These are phyloP conservation scores for Penicillium arizonense DNA, from an alignment of 495 filamentous ascomycete species.

Conservation along the genomic window DNA sequence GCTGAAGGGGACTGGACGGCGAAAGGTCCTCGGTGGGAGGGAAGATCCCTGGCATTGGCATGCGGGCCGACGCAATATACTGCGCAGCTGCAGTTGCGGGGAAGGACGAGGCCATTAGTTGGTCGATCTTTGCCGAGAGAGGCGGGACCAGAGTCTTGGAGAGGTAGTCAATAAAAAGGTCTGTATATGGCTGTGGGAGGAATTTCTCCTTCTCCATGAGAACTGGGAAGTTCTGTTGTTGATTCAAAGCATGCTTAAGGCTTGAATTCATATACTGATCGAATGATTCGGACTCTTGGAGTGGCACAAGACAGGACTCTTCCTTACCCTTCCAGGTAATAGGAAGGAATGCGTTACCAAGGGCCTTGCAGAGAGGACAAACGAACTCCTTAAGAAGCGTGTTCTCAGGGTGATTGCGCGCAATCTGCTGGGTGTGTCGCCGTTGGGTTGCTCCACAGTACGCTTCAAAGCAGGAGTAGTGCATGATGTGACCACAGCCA, in stretches of 20 bases:
- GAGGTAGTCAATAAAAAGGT: slow-evolving; percentile 64
- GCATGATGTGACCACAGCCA: slow-evolving; percentile 98
- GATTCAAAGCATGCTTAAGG: slow-evolving; percentile 30
- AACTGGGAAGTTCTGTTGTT: slow-evolving; percentile 34
- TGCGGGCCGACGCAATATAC: slow-evolving; percentile 27
- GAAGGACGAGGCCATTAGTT: slow-evolving; percentile 35
- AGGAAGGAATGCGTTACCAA: slow-evolving; percentile 93
- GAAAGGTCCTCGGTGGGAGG: slow-evolving; percentile 35
- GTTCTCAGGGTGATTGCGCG: slow-evolving; percentile 85
- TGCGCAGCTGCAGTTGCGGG: slow-evolving; percentile 25
- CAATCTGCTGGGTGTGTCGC: slow-evolving; percentile 87
- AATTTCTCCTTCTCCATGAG: slow-evolving; percentile 42
- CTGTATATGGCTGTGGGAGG: slow-evolving; percentile 44
- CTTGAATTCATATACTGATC: slow-evolving; percentile 49
- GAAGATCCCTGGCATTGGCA: slow-evolving; percentile 50
- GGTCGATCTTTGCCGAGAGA: slow-evolving; percentile 57
- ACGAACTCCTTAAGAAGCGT: slow-evolving; percentile 80
- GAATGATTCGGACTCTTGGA: slow-evolving; percentile 60
- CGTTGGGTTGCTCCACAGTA: slow-evolving; percentile 80
- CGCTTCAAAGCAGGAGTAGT: slow-evolving; percentile 90
- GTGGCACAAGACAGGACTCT: slow-evolving; percentile 68
- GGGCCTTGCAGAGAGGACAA: slow-evolving; percentile 96
- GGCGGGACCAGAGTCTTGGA: slow-evolving; percentile 57
- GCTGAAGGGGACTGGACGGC: slow-evolving; percentile 33
- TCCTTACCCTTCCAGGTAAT: slow-evolving; percentile 94